These are phyloP conservation scores for Spathaspora passalidarum DNA, from an alignment of 805 yeast genomes.

Conservation along the genomic window DNA sequence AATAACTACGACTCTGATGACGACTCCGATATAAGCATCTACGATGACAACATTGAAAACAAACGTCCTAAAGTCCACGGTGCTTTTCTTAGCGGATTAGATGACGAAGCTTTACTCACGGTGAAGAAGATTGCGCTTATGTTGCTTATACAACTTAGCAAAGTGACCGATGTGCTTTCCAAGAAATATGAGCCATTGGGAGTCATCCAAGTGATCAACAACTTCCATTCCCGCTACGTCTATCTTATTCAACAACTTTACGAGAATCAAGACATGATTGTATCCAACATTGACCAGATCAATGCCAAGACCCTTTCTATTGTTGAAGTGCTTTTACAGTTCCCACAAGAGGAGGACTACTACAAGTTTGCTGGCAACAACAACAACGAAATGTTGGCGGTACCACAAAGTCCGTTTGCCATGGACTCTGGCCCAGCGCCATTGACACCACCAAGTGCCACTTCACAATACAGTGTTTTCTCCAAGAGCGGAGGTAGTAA, in stretches of 20 bases:
- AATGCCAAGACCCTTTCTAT: slow-evolving; percentile 14
- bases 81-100: slow-evolving; percentile 49
- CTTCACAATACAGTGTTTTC: slow-evolving; percentile 37
- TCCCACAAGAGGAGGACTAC: slow-evolving; percentile 13
- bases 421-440: slow-evolving; percentile 15
- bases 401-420: neutral
- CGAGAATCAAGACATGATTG: slow-evolving; percentile 19
- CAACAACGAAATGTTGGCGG: neutral
- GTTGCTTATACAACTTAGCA: slow-evolving; percentile 40
- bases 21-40: slow-evolving; percentile 7
- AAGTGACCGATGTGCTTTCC: slow-evolving; percentile 50
- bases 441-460: slow-evolving; percentile 42
- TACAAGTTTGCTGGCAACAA: no score
- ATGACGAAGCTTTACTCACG: slow-evolving; percentile 36
- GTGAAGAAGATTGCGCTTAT: slow-evolving; percentile 42
- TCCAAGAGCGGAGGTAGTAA: slow-evolving; percentile 18
- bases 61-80: slow-evolving; percentile 39
- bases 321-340: slow-evolving; percentile 24
- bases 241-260: slow-evolving; percentile 16
- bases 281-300: slow-evolving; percentile 9
- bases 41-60: slow-evolving; percentile 39
- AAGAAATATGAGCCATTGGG: slow-evolving; percentile 52
- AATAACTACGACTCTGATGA: slow-evolving; percentile 3
- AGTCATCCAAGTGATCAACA: slow-evolving; percentile 46
- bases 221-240: slow-evolving; percentile 14